A percentile compares a stretch with the other conserved stretches of the same genome.
phyloP scores from a whole-genome alignment of 2,329 filamentous ascomycete genomes.

The Aspergillus sp. region DNA sequence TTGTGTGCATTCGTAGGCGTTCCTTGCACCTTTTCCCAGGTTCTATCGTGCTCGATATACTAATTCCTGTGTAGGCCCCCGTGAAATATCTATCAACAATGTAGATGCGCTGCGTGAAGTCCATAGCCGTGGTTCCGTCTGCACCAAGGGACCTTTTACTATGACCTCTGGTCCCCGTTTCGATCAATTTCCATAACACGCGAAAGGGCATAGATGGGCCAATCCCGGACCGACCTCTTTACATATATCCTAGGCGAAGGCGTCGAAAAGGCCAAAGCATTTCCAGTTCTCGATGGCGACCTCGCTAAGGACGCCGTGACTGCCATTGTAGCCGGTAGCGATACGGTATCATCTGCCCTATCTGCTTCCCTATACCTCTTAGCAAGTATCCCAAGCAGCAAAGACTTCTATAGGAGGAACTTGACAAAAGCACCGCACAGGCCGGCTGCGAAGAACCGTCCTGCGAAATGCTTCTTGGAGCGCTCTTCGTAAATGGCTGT shows the following conservation, averaged over 20 bases:
- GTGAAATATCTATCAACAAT: slow-evolving; percentile 13
- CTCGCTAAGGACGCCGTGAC: too few species aligned
- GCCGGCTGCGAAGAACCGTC: neutral
- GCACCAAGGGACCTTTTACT: slow-evolving; percentile 9
- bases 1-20: neutral
- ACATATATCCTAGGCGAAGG: too few species aligned
- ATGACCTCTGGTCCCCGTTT: too few species aligned
- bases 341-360: slow-evolving; percentile 7
- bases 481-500: slow-evolving; percentile 6
- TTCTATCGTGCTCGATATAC: neutral
- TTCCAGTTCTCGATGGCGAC: too few species aligned
- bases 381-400: slow-evolving; percentile 4
- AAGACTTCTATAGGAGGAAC: neutral
- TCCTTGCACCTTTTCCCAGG: too few species aligned
- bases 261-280: too few species aligned
- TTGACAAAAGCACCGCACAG: neutral
- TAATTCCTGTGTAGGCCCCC: neutral
- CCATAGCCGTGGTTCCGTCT: slow-evolving; percentile 6
- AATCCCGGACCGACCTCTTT: too few species aligned
- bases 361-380: slow-evolving; percentile 1
- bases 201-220: too few species aligned
- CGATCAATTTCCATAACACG: too few species aligned
- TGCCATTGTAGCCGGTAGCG: neutral
- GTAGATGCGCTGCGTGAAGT: slow-evolving; percentile 6
- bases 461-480: neutral